Percentiles rank a stretch among this genome's conserved stretches.
These are phyloP conservation scores for Candida chauliodis DNA, from an alignment of 805 yeast species.

Conservation along the genomic window DNA sequence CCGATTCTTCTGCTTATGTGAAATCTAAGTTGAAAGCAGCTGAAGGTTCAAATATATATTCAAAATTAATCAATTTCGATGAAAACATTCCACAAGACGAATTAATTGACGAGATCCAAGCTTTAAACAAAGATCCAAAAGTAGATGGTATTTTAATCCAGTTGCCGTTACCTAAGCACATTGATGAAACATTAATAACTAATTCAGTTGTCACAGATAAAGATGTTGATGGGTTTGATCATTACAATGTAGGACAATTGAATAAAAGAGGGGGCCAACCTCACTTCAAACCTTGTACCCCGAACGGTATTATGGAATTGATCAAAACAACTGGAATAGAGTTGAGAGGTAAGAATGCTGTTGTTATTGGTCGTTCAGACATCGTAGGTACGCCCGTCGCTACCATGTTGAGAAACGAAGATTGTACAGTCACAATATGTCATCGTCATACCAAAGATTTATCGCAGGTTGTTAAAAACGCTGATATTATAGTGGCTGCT, in stretches of 20 bases:
- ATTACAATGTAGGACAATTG: constrained; percentile 84
- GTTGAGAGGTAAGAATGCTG: constrained; percentile 78
- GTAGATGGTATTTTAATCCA: constrained; percentile 89
- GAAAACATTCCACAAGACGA: constrained; percentile 59
- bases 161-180: constrained; percentile 79
- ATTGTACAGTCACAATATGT: constrained; percentile 83
- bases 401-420: constrained; percentile 69
- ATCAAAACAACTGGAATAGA: constrained; percentile 65
- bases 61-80: constrained; percentile 61
- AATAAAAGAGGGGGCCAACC: constrained; percentile 85
- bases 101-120: constrained; percentile 54
- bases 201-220: constrained; percentile 75
- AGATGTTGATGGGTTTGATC: constrained; percentile 95
- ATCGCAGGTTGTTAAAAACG: constrained; percentile 50
- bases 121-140: constrained; percentile 66
- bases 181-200: constrained; percentile 77
- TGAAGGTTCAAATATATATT: constrained; percentile 70
- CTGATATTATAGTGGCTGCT: constrained; percentile 90
- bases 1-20: constrained; percentile 90
- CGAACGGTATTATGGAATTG: constrained; percentile 84
- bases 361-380: constrained; percentile 92
- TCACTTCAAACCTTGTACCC: constrained; percentile 88
- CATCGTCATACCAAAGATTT: constrained; percentile 63
- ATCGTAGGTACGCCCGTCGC: constrained; percentile 96
- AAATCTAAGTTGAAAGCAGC: constrained; percentile 91